Base-by-base conservation (phyloP, 2,329 filamentous ascomycete species). In the Didymellaceae sp. region DNA sequence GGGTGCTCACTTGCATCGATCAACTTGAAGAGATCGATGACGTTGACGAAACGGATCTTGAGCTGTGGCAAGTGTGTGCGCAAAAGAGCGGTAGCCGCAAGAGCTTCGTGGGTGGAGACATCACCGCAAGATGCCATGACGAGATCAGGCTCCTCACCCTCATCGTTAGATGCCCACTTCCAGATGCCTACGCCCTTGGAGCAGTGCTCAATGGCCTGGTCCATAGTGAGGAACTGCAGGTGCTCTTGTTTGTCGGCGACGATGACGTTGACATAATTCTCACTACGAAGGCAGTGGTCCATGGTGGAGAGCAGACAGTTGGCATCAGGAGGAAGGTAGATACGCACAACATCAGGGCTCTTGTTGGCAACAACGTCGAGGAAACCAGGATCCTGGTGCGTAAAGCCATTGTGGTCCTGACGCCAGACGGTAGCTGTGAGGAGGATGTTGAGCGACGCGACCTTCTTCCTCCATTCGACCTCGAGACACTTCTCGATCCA, bases 341-440 rank as follows among this genome's bases (percentile, higher is more conserved):
- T 90, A 45, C 89, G 86, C 13, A 90, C 88, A 4, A 91, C 86
- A 61, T 91, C 87, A 6, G 89, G 88, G 58, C 83, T 87, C 77
- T 91, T 91, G 77, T 92, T 91, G 59, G 85, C 86, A 2, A 92
- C 82, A 0, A 91, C 86, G 58, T 91, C 88, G 10, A 92, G 81
- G 80, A 92, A 92, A 30, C 88, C 88, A 0, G 88, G 89, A 58
- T 91, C 88, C 69, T 91, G 88, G 68, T 91, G 88, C 0, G 87
- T 91, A 75, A 92, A 92, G 26, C 89, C 89, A 63, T 91, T 92
- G 78, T 91, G 89, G 59, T 91, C 89, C 76, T 91, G 89, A 63
- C 89, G 79, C 89, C 88, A 91, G 50, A 91, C 88, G 6, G 89
- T 89, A 2, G 87, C 85, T 1, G 89, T 91, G 45, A 91, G 80